Percentiles rank a stretch among this genome's conserved stretches.
Evolutionary conservation across 2,329 filamentous ascomycete genomes (phyloP).

Genomic region (Claviceps citrina): DNA sequence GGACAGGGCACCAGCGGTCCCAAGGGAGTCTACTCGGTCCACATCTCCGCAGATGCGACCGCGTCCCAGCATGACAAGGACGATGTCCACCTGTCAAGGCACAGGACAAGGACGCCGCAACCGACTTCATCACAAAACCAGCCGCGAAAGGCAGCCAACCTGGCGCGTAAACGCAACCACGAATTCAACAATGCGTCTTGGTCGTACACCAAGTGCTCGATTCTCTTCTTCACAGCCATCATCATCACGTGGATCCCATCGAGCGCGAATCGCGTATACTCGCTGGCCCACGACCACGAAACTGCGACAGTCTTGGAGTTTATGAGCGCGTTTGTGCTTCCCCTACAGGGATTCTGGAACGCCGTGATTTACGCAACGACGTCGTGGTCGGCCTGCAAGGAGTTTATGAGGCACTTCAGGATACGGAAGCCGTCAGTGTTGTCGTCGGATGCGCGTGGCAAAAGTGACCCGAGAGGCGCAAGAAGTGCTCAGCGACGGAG

Average conservation of each 20-base stretch:
- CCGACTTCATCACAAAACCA: conserved; percentile 7
- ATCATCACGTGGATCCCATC: conserved; percentile 65
- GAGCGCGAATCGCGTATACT: conserved; percentile 61
- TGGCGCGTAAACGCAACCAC: conserved; percentile 24
- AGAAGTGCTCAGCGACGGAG: neutral
- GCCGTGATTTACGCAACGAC: conserved; percentile 60
- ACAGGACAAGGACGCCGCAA: conserved; percentile 11
- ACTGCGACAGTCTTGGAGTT: conserved; percentile 48
- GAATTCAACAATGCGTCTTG: conserved; percentile 49
- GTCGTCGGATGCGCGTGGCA: conserved; percentile 21
- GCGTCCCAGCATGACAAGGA: conserved; percentile 5
- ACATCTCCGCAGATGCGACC: conserved; percentile 26
- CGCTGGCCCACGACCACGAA: conserved; percentile 39
- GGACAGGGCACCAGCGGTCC: conserved; percentile 6
- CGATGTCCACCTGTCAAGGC: conserved; percentile 15
- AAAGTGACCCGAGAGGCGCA: conserved; percentile 4
- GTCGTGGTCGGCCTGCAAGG: conserved; percentile 47
- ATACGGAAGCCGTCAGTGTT: conserved; percentile 14
- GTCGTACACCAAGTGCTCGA: conserved; percentile 54
- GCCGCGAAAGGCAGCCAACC: conserved; percentile 13
- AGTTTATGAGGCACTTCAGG: conserved; percentile 25
- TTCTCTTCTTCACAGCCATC: conserved; percentile 57
- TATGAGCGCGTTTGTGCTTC: conserved; percentile 58
- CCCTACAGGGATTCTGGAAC: conserved; percentile 77
- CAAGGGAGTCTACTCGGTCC: conserved; percentile 32